A percentile compares a stretch with the other conserved stretches of the same genome.
Evolutionary conservation across 768 basidiomycete species (phyloP).

Genomic region (Leccinum subtestaceum): DNA sequence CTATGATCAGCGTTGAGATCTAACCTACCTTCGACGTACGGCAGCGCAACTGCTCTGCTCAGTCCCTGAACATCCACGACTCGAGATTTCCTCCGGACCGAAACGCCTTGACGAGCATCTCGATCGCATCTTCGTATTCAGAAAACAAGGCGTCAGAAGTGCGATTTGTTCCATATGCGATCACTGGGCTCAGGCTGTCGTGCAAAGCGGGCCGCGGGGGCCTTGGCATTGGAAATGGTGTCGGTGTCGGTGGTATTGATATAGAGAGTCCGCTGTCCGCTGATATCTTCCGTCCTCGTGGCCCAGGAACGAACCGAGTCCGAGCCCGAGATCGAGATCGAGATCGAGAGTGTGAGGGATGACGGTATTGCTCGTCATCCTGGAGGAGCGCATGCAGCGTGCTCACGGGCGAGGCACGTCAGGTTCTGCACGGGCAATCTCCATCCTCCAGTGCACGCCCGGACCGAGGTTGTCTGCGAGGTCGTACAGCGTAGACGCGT

Average conservation of each 20-base stretch:
- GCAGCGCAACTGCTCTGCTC: constrained; percentile 34
- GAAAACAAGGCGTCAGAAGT: constrained; percentile 34
- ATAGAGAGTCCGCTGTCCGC: neutral
- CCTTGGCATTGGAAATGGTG: too few species aligned
- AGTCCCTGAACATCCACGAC: constrained; percentile 43
- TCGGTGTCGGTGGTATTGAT: neutral
- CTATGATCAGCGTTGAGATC: constrained; percentile 16
- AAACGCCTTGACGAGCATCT: constrained; percentile 45
- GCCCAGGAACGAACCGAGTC: too few species aligned
- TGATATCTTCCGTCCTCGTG: neutral
- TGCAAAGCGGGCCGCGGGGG: too few species aligned
- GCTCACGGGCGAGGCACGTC: constrained; percentile 43
- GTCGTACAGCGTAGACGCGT: constrained; percentile 41
- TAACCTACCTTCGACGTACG: constrained; percentile 22
- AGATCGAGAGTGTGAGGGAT: neutral
- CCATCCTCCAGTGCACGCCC: constrained; percentile 58
- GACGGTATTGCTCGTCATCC: constrained; percentile 21
- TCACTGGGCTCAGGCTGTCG: too few species aligned
- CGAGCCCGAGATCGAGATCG: neutral
- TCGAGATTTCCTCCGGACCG: constrained; percentile 36
- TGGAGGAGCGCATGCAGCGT: constrained; percentile 37
- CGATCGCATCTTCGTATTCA: constrained; percentile 45
- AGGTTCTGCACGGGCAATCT: constrained; percentile 33
- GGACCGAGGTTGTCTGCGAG: constrained; percentile 40
- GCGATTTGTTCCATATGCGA: constrained; percentile 27